Evolutionary conservation across 2,329 filamentous ascomycete genomes (phyloP).

Genomic region (Ophiostoma tasmaniense): DNA sequence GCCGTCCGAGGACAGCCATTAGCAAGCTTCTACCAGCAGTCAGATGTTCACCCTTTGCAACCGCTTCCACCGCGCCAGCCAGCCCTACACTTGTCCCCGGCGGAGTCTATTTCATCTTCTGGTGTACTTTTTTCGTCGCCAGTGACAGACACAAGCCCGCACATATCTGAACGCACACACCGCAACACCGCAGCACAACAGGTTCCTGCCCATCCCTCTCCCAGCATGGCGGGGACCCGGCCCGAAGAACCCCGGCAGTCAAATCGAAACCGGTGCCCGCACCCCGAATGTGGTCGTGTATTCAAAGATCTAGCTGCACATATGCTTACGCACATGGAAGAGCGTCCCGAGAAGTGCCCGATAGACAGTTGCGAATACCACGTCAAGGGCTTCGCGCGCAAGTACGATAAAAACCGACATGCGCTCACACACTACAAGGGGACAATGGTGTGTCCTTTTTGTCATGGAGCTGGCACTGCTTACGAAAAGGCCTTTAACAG

Average conservation of each 20-base stretch:
- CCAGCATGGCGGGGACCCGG: background rate
- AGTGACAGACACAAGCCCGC: background rate
- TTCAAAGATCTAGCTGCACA: conserved; percentile 93
- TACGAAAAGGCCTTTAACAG: conserved; percentile 94
- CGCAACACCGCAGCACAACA: background rate
- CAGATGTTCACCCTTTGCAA: background rate
- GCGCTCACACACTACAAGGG: conserved; percentile 94
- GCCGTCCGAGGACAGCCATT: background rate
- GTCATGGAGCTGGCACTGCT: conserved; percentile 76
- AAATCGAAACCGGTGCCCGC: conserved; percentile 1
- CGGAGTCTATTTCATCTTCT: background rate
- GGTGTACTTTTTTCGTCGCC: background rate
- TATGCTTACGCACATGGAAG: conserved; percentile 86
- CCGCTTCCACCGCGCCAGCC: background rate
- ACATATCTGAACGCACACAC: background rate
- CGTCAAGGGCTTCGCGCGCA: conserved; percentile 83
- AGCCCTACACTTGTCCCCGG: background rate
- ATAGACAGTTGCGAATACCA: conserved; percentile 89
- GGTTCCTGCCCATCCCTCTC: background rate
- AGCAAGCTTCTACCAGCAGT: background rate
- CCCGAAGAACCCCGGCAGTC: conserved; percentile 14
- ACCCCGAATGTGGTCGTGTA: conserved; percentile 56
- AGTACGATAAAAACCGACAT: conserved; percentile 94
- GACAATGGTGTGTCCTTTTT: conserved; percentile 94
- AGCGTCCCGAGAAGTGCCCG: conserved; percentile 88